phyloP scores from a whole-genome alignment of 768 basidiomycete genomes.

The Dentipellis sp. region DNA sequence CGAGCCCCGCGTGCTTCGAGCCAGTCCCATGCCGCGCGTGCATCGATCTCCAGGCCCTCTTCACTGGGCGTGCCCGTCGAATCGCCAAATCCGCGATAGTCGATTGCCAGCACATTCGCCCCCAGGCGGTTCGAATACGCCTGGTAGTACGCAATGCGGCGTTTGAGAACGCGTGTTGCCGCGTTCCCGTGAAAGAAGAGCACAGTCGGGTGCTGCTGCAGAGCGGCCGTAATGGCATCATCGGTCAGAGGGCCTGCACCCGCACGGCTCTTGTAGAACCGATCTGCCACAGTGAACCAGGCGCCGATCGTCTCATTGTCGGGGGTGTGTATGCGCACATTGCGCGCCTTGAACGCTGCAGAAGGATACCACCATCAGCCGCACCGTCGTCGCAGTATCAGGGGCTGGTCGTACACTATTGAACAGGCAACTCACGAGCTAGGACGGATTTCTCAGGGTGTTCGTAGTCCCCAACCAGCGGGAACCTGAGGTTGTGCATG shows the following conservation, averaged over 20 bases:
- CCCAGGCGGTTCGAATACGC: constrained; percentile 55
- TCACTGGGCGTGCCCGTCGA: constrained; percentile 75
- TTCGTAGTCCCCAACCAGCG: constrained; percentile 53
- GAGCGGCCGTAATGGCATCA: constrained; percentile 40
- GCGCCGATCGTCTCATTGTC: constrained; percentile 80
- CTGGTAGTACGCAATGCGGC: constrained; percentile 62
- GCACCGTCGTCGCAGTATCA: neutral
- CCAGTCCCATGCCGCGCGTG: constrained; percentile 76
- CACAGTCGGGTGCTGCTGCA: constrained; percentile 59
- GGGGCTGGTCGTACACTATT: neutral
- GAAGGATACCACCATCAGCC: neutral
- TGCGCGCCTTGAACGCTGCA: constrained; percentile 45
- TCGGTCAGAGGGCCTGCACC: constrained; percentile 28
- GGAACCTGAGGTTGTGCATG: constrained; percentile 56
- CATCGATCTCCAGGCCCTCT: constrained; percentile 62
- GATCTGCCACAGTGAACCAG: constrained; percentile 74
- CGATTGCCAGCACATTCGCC: constrained; percentile 75
- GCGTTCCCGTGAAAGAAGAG: constrained; percentile 92
- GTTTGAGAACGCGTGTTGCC: constrained; percentile 60
- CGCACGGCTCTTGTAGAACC: constrained; percentile 41
- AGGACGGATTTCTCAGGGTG: constrained; percentile 73
- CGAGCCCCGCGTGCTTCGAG: constrained; percentile 47
- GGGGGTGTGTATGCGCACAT: constrained; percentile 57
- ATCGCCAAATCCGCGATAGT: constrained; percentile 91
- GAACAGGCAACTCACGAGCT: constrained; percentile 46